These are phyloP conservation scores for Thelonectria blattea DNA, from an alignment of 2,329 filamentous ascomycete genomes.

Conservation along the genomic window DNA sequence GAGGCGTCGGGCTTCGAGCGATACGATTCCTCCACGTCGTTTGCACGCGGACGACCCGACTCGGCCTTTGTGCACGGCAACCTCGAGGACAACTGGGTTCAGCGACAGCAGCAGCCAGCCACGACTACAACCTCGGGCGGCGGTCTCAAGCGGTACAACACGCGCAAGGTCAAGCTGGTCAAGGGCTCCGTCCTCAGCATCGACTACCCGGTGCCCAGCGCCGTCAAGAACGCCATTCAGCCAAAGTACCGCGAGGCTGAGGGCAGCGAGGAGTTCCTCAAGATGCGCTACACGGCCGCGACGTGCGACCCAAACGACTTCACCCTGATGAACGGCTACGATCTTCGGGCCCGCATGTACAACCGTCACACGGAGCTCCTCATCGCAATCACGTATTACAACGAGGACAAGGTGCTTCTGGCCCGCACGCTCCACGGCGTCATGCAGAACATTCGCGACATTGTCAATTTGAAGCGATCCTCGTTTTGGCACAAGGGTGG, in stretches of 20 bases:
- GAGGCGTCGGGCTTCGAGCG: conserved; percentile 19
- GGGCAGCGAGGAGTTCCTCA: conserved; percentile 31
- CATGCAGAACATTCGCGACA: conserved; percentile 36
- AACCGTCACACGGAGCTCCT: conserved; percentile 35
- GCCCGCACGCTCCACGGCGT: conserved; percentile 33
- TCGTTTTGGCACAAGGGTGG: conserved; percentile 38
- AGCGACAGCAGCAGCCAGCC: conserved; percentile 28
- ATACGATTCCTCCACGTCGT: conserved; percentile 26
- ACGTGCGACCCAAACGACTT: conserved; percentile 37
- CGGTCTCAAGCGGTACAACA: conserved; percentile 32
- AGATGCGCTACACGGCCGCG: conserved; percentile 37
- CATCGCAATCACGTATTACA: conserved; percentile 37
- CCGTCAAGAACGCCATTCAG: conserved; percentile 35
- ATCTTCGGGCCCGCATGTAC: conserved; percentile 36
- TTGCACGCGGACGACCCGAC: conserved; percentile 29
- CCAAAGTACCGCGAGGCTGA: conserved; percentile 30
- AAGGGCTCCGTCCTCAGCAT: conserved; percentile 36
- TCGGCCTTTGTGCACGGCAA: conserved; percentile 28
- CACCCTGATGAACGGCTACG: conserved; percentile 34
- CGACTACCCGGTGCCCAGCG: conserved; percentile 36
- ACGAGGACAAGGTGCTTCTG: conserved; percentile 37
- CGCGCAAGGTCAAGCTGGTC: conserved; percentile 35
- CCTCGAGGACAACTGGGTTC: conserved; percentile 34
- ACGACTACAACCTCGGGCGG: not conserved
- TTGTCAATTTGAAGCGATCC: conserved; percentile 35